Evolutionary conservation across 257 asterid genomes (phyloP), one percentile per base, ranked within the genome.

Genomic region (Solanum chilense): DNA sequence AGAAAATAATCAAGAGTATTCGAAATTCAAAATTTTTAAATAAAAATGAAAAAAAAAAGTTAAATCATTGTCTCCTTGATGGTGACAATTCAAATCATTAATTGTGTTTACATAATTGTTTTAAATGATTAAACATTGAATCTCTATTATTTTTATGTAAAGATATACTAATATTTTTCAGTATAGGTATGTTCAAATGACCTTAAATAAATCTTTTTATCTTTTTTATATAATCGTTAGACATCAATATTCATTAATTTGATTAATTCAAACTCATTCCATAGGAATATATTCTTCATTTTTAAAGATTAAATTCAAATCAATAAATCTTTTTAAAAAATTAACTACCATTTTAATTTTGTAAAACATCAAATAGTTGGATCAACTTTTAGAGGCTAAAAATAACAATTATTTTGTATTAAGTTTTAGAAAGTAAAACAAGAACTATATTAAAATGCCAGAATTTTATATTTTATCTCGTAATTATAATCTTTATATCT

Each of bases 321-420:
- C 10, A 0, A 16, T 7, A 16, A 16, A 16, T 15, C 16, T 52
- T 6, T 9, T 1, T 0, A 16, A 52, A 16, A 2, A 52, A 52
- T 16, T 52, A 52, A 52, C 21, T 52, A 52, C 10, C 62, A 52
- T 52, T 6, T 52, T 1, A 16, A 6, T 16, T 52, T 52, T 16
- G 23, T 52, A 16, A 52, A 52, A 52, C 62, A 52, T 52, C 62
- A 52, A 52, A 52, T 52, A 16, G 6, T 52, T 52, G 23, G 4
- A 52, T 9, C 7, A 52, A 52, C 62, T 52, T 49, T 52, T 52
- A 52, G 58, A 49, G 9, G 21, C 21, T 49, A 49, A 49, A 41
- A 5, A 15, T 49, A 49, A 15, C 58, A 49, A 49, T 49, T 5
- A 15, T 49, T 15, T 49, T 15, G 58, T 0, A 49, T 49, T 5